These are phyloP conservation scores for Bretschneidera sinensis DNA, from an alignment of 345 rosid genomes.

Conservation along the genomic window DNA sequence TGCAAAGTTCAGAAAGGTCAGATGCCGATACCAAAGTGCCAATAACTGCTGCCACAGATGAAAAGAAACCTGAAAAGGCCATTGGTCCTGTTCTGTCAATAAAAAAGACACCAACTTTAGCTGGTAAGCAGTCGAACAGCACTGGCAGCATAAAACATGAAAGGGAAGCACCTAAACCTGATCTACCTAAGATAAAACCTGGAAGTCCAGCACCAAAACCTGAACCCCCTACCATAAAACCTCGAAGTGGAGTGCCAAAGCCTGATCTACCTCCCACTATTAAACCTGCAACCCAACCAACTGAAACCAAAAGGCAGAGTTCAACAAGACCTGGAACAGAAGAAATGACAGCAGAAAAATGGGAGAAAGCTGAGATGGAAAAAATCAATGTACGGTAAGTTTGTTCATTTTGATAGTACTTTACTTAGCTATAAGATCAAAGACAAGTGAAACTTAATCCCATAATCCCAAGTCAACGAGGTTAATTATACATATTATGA, in stretches of 20 bases:
- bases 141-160: conserved; percentile 13
- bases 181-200: conserved; percentile 12
- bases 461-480: neutral
- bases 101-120: conserved; percentile 23
- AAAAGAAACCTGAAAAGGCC: conserved; percentile 5
- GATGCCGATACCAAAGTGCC: conserved; percentile 14
- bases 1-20: neutral
- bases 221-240: too few species aligned
- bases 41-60: conserved; percentile 10
- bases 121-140: conserved; percentile 22
- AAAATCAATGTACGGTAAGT: conserved; percentile 48
- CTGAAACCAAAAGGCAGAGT: conserved; percentile 15
- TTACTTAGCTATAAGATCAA: neutral
- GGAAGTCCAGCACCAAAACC: conserved; percentile 1
- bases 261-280: too few species aligned
- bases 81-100: conserved; percentile 20
- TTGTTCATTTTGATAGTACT: neutral
- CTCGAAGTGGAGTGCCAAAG: conserved; percentile 1
- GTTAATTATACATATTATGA: neutral
- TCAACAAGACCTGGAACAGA: conserved; percentile 16
- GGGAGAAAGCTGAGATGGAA: conserved; percentile 55
- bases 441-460: neutral
- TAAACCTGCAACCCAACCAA: conserved; percentile 7
- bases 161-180: conserved; percentile 10
- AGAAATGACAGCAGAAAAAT: conserved; percentile 39